Evolutionary conservation across 1,139 yeast genomes (phyloP), one percentile per base, ranked within the genome.

Genomic region (Diutina ranongensis): DNA sequence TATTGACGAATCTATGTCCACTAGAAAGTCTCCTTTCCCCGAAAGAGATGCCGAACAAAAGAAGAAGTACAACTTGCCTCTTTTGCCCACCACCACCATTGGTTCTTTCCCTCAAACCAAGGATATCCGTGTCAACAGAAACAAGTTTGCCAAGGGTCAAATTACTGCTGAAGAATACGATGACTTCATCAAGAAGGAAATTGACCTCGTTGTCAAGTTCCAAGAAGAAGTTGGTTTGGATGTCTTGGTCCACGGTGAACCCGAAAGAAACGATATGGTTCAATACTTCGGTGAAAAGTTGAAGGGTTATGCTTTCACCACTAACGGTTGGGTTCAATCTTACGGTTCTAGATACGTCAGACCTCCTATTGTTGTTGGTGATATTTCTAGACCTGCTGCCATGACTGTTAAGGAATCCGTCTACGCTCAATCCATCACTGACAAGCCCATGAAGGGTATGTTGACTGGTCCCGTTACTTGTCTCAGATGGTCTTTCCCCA

Each of bases 31-130:
- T 58, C 80, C 94, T 52, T 92, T 92, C 81, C 80, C 83, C 59
- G 75, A 69, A 53, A 87, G 98, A 78, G 80, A 86, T 64, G 83
- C 74, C 58, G 88, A 81, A 59, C 98, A 92, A 78, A 77, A 85
- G 76, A 73, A 70, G 58, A 76, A 80, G 65, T 86, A 86, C 78
- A 85, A 89, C 76, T 78, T 92, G 68, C 98, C 98, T 59, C 75
- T 86, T 65, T 92, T 92, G 95, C 98, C 98, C 72, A 92, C 98
- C 65, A 92, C 98, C 68, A 92, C 98, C 61, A 92, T 92, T 70
- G 98, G 98, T 72, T 92, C 98, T 56, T 92, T 92, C 97, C 98
- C 98, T 61, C 98, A 92, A 79, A 92, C 98, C 68, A 87, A 87
- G 79, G 98, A 92, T 68, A 92, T 92, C 72, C 87, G 98, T 80